Evolutionary conservation across 169 alveolate species (phyloP).

Genomic region (Cytauxzoon felis): DNA sequence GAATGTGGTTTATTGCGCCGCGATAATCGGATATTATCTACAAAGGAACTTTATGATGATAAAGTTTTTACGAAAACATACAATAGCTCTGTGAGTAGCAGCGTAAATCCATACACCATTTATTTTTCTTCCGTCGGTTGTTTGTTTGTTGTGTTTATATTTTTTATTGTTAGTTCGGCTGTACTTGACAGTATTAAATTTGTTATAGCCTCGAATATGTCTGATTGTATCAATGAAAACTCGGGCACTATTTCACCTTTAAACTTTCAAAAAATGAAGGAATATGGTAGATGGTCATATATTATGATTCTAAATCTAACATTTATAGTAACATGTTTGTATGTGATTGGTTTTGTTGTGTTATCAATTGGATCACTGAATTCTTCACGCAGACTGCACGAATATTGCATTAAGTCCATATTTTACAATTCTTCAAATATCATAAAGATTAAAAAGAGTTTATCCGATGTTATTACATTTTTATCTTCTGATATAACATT

Average conservation of each 20-base stretch:
- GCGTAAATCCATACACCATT: conserved; percentile 2
- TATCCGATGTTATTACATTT: conserved; percentile 22
- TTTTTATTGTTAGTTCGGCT: background rate
- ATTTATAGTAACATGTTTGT: background rate
- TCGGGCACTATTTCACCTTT: no score
- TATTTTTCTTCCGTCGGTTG: background rate
- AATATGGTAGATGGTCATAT: background rate
- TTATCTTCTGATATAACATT: conserved; percentile 37
- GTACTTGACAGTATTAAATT: conserved; percentile 10
- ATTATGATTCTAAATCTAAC: background rate
- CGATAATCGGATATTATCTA: background rate
- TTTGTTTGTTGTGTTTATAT: background rate
- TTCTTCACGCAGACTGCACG: conserved; percentile 44
- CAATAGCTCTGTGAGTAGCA: no score
- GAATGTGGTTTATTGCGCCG: background rate
- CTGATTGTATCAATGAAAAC: background rate
- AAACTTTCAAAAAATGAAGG: conserved; percentile 8
- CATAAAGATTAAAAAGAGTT: conserved; percentile 1
- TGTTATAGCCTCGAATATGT: conserved; percentile 1
- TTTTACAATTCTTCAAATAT: conserved; percentile 18
- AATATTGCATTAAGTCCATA: conserved; percentile 35
- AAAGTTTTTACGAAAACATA: background rate
- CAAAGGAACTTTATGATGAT: background rate
- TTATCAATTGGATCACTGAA: conserved; percentile 6
- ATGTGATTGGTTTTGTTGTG: background rate